Evolutionary conservation across 225 moss, liverwort and hornwort species (phyloP).

Genomic region (Polytrichum formosum): DNA sequence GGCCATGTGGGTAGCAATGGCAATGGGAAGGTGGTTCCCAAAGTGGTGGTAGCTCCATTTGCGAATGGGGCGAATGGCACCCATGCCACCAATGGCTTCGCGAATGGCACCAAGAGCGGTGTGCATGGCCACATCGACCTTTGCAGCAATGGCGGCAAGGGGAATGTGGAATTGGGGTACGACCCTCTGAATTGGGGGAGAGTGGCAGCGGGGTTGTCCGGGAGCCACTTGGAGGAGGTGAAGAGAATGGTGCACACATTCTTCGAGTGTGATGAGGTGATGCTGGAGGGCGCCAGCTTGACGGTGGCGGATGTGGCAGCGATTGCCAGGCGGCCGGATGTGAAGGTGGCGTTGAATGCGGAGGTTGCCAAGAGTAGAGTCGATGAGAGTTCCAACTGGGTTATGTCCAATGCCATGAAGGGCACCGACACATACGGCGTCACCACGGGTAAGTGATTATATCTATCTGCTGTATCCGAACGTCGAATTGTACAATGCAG

Average conservation of each 20-base stretch:
- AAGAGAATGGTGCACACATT: conserved; percentile 33
- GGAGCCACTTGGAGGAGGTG: conserved; percentile 45
- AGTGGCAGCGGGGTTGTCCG: conserved; percentile 39
- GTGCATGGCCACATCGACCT: conserved; percentile 8
- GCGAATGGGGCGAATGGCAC: not conserved
- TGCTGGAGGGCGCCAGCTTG: conserved; percentile 41
- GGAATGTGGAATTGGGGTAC: not conserved
- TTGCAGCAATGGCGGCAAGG: not conserved
- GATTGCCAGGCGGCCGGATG: conserved; percentile 42
- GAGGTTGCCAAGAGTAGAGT: conserved; percentile 37
- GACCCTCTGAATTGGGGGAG: conserved; percentile 55
- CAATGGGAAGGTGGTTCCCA: not conserved
- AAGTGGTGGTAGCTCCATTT: too few relatives aligned
- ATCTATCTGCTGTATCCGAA: not conserved
- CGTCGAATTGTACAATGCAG: not conserved
- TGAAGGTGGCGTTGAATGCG: conserved; percentile 39
- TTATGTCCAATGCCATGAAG: conserved; percentile 38
- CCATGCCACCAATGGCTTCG: conserved; percentile 14
- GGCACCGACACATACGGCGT: conserved; percentile 59
- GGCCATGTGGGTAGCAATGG: conserved; percentile 4
- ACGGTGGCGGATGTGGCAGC: conserved; percentile 47
- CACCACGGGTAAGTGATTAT: conserved; percentile 34
- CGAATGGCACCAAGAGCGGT: not conserved
- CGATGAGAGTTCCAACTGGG: conserved; percentile 56
- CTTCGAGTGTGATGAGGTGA: conserved; percentile 33